These are phyloP conservation scores for Pinus tabuliformis DNA, from an alignment of 75 land plant species.

Conservation along the genomic window DNA sequence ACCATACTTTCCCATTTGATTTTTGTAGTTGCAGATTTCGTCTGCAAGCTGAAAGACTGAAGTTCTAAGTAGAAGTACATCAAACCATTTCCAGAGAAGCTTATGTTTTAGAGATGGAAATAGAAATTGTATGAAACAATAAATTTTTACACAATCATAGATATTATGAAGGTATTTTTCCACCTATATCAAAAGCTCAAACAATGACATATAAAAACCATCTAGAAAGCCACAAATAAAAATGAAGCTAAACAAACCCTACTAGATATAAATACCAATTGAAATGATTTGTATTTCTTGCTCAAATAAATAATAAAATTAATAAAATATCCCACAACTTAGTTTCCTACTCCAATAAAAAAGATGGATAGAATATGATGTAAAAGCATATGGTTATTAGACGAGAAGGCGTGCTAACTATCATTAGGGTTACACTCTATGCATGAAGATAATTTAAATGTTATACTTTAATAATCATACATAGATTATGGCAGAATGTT, in stretches of 20 bases:
- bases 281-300: neutral
- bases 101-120: constrained; percentile 32
- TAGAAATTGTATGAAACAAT: neutral
- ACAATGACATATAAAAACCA: neutral
- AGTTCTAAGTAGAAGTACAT: no score
- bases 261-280: neutral
- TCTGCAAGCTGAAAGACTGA: no score
- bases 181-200: neutral
- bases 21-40: no score
- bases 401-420: no score
- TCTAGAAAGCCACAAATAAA: neutral
- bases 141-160: neutral
- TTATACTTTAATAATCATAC: no score
- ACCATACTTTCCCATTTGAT: no score
- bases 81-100: constrained; percentile 26
- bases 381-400: no score
- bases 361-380: no score
- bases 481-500: no score
- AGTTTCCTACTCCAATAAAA: no score
- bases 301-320: neutral
- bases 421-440: no score
- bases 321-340: neutral
- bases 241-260: neutral
- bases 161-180: neutral
- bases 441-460: no score